Evolutionary conservation across 331 rosid species (phyloP).

Genomic region (Acacia concinna): DNA sequence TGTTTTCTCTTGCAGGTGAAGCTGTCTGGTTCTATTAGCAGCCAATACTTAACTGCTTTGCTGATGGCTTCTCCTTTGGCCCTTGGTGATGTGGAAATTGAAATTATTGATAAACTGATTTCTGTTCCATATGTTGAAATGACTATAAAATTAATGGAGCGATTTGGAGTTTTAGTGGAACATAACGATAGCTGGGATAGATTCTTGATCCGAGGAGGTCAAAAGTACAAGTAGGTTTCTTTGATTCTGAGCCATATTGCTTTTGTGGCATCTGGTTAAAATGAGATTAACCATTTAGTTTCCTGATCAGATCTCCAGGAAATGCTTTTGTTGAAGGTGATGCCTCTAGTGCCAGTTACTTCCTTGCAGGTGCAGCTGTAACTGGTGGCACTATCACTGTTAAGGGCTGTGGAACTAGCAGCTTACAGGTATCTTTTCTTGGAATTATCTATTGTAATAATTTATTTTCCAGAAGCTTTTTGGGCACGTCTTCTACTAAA

Average conservation of each 20-base stretch:
- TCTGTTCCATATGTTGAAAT: conserved; percentile 93
- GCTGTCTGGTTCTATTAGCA: conserved; percentile 91
- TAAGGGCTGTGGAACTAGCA: conserved; percentile 94
- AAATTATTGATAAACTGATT: conserved; percentile 85
- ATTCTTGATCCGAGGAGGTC: conserved; percentile 87
- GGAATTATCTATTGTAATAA: not conserved
- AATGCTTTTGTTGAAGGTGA: conserved; percentile 96
- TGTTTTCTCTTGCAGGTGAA: conserved; percentile 60
- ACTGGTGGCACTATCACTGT: conserved; percentile 98
- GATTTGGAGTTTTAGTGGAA: conserved; percentile 82
- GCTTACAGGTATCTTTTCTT: conserved; percentile 77
- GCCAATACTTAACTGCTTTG: conserved; percentile 90
- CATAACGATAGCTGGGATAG: conserved; percentile 79
- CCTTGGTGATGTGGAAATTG: conserved; percentile 82
- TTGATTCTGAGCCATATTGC: conserved; percentile 6
- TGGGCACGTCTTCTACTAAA: conserved; percentile 9
- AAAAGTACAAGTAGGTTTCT: conserved; percentile 87
- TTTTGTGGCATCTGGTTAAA: conserved; percentile 24
- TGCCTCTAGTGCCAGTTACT: conserved; percentile 99
- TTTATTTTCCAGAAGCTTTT: conserved; percentile 1
- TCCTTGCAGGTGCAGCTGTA: conserved; percentile 98
- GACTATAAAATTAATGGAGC: conserved; percentile 97
- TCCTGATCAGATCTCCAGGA: conserved; percentile 74
- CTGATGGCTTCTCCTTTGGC: conserved; percentile 97
- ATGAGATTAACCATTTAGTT: conserved; percentile 28